Evolutionary conservation across 306 rosid species (phyloP).

Genomic region (Lathyrus aphaca): DNA sequence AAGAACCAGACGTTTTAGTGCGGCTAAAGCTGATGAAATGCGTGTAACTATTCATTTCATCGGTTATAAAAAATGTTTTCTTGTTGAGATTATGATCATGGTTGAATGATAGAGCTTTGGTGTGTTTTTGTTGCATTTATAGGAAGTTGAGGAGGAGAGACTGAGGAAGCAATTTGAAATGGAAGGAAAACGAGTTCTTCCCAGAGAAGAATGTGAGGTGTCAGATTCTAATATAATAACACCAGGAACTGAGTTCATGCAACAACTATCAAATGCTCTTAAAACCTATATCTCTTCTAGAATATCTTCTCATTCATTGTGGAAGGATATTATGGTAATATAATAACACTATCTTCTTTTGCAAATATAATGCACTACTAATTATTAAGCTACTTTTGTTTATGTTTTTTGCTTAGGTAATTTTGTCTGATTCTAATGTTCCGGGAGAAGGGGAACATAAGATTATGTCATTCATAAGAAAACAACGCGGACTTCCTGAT

Average conservation of each 20-base stretch:
- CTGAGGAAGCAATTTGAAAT: conserved; percentile 44
- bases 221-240: conserved; percentile 56
- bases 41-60: conserved; percentile 32
- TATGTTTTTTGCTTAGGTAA: conserved; percentile 44
- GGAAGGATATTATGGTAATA: conserved; percentile 45
- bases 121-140: neutral
- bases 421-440: conserved; percentile 64
- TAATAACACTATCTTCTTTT: no score
- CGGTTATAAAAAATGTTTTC: neutral
- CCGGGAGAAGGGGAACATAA: conserved; percentile 82
- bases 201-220: conserved; percentile 44
- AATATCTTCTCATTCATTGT: conserved; percentile 36
- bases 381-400: neutral
- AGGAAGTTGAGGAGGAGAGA: conserved; percentile 57
- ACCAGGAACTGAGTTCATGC: conserved; percentile 70
- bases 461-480: conserved; percentile 50
- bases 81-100: no score
- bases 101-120: neutral
- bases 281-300: conserved; percentile 32
- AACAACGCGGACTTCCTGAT: conserved; percentile 41
- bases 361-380: no score
- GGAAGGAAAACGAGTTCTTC: conserved; percentile 57
- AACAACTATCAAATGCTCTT: conserved; percentile 53
- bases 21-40: conserved; percentile 40
- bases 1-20: conserved; percentile 48